Percentiles rank a stretch among this genome's conserved stretches.
Evolutionary conservation across 495 filamentous ascomycete species (phyloP).

Genomic region (Talaromyces adpressus): DNA sequence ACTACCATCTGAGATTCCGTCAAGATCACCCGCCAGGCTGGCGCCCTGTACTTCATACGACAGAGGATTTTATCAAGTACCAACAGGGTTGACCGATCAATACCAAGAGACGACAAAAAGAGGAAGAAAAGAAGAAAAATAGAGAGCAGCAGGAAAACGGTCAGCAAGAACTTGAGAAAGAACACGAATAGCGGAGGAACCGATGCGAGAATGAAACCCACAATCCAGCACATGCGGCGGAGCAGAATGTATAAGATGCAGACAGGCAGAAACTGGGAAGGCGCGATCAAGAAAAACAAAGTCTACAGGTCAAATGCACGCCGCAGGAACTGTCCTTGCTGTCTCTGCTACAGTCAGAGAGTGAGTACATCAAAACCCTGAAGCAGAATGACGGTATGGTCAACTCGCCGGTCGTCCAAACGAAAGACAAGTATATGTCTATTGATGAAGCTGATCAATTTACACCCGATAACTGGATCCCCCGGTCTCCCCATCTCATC

Average conservation of each 20-base stretch:
- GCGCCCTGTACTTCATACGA: conserved; percentile 16
- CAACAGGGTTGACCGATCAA: conserved; percentile 14
- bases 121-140: conserved; percentile 2
- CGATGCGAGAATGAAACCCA: conserved; percentile 6
- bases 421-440: background rate
- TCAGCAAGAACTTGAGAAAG: conserved; percentile 11
- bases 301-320: conserved; percentile 11
- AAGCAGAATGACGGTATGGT: conserved; percentile 22
- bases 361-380: conserved; percentile 15
- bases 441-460: conserved; percentile 28
- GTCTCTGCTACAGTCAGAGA: conserved; percentile 8
- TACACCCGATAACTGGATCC: conserved; percentile 29
- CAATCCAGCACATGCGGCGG: background rate
- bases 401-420: conserved; percentile 10
- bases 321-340: conserved; percentile 22
- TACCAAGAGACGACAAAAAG: conserved; percentile 11
- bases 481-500: conserved; percentile 19
- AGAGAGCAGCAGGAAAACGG: conserved; percentile 7
- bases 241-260: background rate
- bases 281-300: conserved; percentile 10
- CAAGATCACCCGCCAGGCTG: conserved; percentile 13
- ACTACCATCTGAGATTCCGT: conserved; percentile 13
- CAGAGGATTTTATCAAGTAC: conserved; percentile 15
- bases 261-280: background rate
- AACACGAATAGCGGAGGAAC: conserved; percentile 9